Base-by-base conservation (phyloP, 345 rosid genomes). In the Lumnitzera racemosa region DNA sequence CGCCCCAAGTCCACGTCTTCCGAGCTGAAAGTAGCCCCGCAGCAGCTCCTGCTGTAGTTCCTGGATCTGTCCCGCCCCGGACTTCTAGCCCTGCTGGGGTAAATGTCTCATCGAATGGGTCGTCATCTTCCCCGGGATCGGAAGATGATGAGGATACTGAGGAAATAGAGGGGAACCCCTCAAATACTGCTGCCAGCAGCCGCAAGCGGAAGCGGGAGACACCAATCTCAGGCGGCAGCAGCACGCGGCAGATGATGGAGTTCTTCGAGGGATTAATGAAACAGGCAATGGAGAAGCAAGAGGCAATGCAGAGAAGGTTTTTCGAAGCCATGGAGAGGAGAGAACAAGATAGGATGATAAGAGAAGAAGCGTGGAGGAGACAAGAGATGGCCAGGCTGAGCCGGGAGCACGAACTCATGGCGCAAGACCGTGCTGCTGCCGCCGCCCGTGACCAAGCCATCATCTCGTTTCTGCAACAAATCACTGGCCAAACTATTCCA, bases 291-390 rank as follows among this genome's bases (percentile, higher is more conserved):
- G 87, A 85, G 57, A 85, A 88, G 72, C 97, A 90, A 70, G 89
- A 87, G 54, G 72, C 72, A 2, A 81, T 90, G 96, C 97, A 88
- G 61, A 62, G 78, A 57, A 73, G 81, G 59, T 88, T 90, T 64
- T 67, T 90, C 46, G 96, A 90, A 56, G 86, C 84, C 11, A 80
- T 88, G 13, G 97, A 90, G 77, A 87, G 77, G 79, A 78, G 87
- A 71, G 97, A 90, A 62, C 86, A 79, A 57, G 97, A 90, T 47
- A 73, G 96, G 76, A 74, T 80, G 75, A 64, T 74, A 16, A 77
- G 94, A 41, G 94, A 90, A 64, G 96, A 90, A 70, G 78, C 94
- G 27, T 85, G 97, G 92, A 83, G 73, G 74, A 77, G 87, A 52
- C 97, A 90, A 65, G 89, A 87, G 56, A 79, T 78, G 78, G 67